Base-by-base conservation (phyloP, 768 basidiomycete species). In the Amanita muscaria region DNA sequence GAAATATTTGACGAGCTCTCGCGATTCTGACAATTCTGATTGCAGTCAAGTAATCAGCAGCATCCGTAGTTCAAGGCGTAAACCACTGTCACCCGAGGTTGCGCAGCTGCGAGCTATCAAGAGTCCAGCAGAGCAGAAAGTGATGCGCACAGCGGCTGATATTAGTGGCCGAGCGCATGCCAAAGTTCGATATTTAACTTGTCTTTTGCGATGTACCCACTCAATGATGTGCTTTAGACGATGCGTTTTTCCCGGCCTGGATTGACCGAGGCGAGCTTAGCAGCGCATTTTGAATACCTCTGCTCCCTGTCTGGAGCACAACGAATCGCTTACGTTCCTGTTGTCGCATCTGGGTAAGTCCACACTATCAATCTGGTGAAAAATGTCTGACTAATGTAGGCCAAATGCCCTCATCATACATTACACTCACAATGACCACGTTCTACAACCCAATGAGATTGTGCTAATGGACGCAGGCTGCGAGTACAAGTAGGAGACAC, bases 311-410 rank as follows among this genome's bases (percentile, higher is more conserved):
- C 68, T 12, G 96, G 96, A 16, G 74, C 88, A 10, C 83, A 90
- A 55, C 75, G 93, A 31, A 77, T 80, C 38, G 93, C 96, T n/a
- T 99, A 99, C 58, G 93, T 99, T 1, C 96, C 96, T 10, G 96
- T 99, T 4, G 88, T 97, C 25, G 94, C 90, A 4, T 92, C 90
- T 1, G 96, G 96, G 87, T 88, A 61, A 49, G 74, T 53, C 14
- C 11, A 8, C 19, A 16, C 3, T 46, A 12, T 19, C 18, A 19
- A 11, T 5, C 31, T 9, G 14, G 23, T n/a, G n/a, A 14, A 23
- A 25, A n/a, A 35, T 43, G 25, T 7, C 35, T 32, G 10, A 44
- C 24, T 18, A 15, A 19, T 6, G 38, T 47, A 93, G 90, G 22
- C 72, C 85, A 2, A 96, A 97, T 56, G 80, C 88, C 6, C 71